These are phyloP conservation scores for Cryptococcus sp. DNA, from an alignment of 1,284 basidiomycete species.

Conservation along the genomic window DNA sequence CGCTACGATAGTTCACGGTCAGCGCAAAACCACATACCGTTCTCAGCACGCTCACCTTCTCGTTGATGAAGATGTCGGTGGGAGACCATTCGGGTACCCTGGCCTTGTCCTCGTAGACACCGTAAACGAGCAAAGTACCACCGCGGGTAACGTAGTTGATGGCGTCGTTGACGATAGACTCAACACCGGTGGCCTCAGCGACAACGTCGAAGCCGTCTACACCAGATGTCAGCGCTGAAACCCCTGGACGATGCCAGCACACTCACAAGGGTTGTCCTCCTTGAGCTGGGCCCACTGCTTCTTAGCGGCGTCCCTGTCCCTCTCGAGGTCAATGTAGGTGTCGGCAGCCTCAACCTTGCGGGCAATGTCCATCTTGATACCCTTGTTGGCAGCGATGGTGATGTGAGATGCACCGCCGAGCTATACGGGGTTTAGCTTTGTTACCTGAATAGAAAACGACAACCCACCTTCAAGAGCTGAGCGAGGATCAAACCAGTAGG, in stretches of 20 bases:
- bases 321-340: slow-evolving; percentile 78
- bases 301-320: slow-evolving; percentile 64
- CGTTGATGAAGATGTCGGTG: slow-evolving; percentile 79
- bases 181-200: slow-evolving; percentile 81
- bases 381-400: slow-evolving; percentile 77
- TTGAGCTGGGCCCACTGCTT: slow-evolving; percentile 74
- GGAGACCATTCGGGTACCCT: slow-evolving; percentile 75
- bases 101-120: slow-evolving; percentile 68
- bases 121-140: slow-evolving; percentile 57
- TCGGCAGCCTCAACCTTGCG: slow-evolving; percentile 72
- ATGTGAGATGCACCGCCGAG: slow-evolving; percentile 75
- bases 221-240: background rate
- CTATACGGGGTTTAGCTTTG: slow-evolving; percentile 13
- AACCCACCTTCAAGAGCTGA: slow-evolving; percentile 67
- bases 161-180: slow-evolving; percentile 73
- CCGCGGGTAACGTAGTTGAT: slow-evolving; percentile 78
- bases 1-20: slow-evolving; percentile 1
- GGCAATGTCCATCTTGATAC: slow-evolving; percentile 78
- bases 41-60: slow-evolving; percentile 74
- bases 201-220: slow-evolving; percentile 79
- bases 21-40: too few species aligned
- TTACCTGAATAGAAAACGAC: background rate
- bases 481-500: slow-evolving; percentile 81
- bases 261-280: slow-evolving; percentile 66
- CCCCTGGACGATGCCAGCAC: background rate